These are phyloP conservation scores for Ganoderma sp. DNA, from an alignment of 1,284 basidiomycete genomes.

Conservation along the genomic window DNA sequence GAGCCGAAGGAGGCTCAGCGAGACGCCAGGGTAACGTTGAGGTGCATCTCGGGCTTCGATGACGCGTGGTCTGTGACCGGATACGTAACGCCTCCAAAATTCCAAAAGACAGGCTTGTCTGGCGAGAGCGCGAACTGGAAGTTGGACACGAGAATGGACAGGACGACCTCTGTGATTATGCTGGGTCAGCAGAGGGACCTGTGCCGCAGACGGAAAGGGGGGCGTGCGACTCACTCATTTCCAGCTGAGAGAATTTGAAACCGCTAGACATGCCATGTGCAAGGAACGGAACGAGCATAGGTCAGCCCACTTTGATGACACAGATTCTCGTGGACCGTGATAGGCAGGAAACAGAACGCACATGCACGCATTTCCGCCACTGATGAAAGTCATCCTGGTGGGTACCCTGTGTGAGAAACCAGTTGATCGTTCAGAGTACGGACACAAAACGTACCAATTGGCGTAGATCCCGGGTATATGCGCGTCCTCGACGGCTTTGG, in stretches of 20 bases:
- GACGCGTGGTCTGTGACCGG: constrained; percentile 25
- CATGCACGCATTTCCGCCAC: constrained; percentile 42
- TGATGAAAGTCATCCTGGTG: constrained; percentile 44
- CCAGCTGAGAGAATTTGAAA: constrained; percentile 23
- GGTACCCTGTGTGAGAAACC: neutral
- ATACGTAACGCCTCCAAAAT: constrained; percentile 29
- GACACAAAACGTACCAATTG: constrained; percentile 29
- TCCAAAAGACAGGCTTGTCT: constrained; percentile 28
- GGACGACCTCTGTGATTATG: constrained; percentile 20
- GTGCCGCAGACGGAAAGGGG: too few relatives aligned
- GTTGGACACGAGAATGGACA: constrained; percentile 18
- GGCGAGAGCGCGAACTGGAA: constrained; percentile 22
- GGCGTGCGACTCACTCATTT: constrained; percentile 18
- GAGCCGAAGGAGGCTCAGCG: neutral
- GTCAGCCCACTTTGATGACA: neutral
- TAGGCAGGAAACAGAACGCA: constrained; percentile 23
- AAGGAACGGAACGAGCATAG: too few relatives aligned
- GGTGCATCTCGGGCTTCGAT: constrained; percentile 25
- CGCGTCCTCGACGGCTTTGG: constrained; percentile 29
- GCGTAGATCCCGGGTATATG: constrained; percentile 33
- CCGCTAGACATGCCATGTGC: neutral
- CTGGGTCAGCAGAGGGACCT: too few relatives aligned
- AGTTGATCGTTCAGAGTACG: neutral
- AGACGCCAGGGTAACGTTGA: constrained; percentile 18
- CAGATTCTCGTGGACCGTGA: neutral